Conservation (phyloP, 164 flowering plant genomes). For the Aristolochia californica region DNA sequence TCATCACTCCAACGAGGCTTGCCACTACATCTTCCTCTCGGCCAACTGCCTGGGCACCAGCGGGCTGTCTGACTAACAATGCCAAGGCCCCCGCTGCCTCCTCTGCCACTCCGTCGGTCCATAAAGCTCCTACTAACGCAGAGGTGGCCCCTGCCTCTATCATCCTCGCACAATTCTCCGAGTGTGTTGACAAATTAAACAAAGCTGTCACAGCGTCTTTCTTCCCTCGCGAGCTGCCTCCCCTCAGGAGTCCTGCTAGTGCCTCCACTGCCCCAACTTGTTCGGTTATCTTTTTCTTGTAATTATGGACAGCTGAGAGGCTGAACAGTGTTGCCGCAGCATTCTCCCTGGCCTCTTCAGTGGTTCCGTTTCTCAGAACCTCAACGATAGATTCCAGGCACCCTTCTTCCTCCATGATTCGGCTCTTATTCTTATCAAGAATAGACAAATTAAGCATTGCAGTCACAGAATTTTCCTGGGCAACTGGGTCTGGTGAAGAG, state of each 20-base stretch:
- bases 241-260: constrained; percentile 40
- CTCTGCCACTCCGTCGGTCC: constrained; percentile 69
- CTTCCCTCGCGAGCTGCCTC: constrained; percentile 64
- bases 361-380: constrained; percentile 60
- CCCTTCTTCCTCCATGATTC: constrained; percentile 72
- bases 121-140: constrained; percentile 53
- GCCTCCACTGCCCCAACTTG: constrained; percentile 72
- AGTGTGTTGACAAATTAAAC: constrained; percentile 71
- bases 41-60: constrained; percentile 66
- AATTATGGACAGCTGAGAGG: constrained; percentile 81
- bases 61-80: constrained; percentile 60
- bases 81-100: constrained; percentile 91
- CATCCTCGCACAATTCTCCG: constrained; percentile 55
- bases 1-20: constrained; percentile 69
- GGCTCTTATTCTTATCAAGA: constrained; percentile 66
- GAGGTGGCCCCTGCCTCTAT: constrained; percentile 62
- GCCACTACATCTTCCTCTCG: constrained; percentile 55
- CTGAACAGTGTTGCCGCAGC: constrained; percentile 98
- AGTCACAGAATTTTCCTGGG: constrained; percentile 94
- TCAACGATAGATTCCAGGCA: constrained; percentile 59
- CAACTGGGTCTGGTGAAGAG: constrained; percentile 39
- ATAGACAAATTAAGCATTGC: constrained; percentile 89
- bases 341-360: constrained; percentile 79
- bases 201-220: constrained; percentile 93
- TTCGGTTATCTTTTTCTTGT: constrained; percentile 67